A percentile compares a stretch with the other conserved stretches of the same genome.
phyloP scores from a whole-genome alignment of 495 filamentous ascomycete species.

The Trichoderma gamsii region DNA sequence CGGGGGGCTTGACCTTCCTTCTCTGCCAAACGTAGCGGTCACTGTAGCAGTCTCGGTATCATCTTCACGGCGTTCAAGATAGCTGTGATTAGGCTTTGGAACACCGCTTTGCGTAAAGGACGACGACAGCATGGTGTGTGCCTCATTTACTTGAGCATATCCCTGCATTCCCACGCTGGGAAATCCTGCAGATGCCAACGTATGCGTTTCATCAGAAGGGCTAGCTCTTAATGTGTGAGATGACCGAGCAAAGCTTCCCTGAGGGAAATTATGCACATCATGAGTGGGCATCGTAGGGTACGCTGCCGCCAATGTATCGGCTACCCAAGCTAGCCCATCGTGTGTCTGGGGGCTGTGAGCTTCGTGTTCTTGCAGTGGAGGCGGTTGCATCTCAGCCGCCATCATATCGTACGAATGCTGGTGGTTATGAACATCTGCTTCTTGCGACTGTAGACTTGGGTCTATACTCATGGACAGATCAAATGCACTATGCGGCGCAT shows the following conservation, averaged over 20 bases:
- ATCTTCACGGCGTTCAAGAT: background rate
- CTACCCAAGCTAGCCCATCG: background rate
- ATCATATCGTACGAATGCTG: background rate
- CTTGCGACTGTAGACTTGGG: background rate
- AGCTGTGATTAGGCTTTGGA: background rate
- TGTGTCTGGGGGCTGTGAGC: background rate
- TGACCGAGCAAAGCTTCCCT: background rate
- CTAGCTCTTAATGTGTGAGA: background rate
- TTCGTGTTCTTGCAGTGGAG: background rate
- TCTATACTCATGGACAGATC: slow-evolving; percentile 1
- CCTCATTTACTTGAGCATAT: background rate
- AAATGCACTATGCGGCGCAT: background rate
- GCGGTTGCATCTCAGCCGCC: background rate
- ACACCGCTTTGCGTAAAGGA: background rate
- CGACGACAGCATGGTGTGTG: background rate
- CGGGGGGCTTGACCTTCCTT: background rate
- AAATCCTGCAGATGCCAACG: background rate
- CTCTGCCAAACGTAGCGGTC: slow-evolving; percentile 2
- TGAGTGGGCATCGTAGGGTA: background rate
- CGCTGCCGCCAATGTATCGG: background rate
- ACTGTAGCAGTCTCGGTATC: slow-evolving; percentile 7
- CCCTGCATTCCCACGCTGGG: background rate
- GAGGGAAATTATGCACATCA: background rate
- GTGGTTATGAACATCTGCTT: background rate
- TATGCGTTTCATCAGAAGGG: background rate